These are phyloP conservation scores for Candida odintsovae DNA, from an alignment of 805 yeast genomes.

Conservation along the genomic window DNA sequence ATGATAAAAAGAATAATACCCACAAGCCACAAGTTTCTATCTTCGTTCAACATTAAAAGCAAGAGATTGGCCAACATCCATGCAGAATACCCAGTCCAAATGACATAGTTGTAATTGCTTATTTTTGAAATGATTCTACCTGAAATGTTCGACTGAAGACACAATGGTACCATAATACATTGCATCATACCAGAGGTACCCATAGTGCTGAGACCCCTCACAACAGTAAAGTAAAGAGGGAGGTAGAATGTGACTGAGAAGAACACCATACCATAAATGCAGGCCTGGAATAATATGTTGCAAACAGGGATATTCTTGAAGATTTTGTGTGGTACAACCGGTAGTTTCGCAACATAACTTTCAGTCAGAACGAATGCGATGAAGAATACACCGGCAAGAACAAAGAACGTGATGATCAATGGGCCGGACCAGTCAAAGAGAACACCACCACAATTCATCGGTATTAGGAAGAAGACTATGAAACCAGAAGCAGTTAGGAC, in stretches of 20 bases:
- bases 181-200: constrained; percentile 18
- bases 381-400: constrained; percentile 30
- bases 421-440: constrained; percentile 41
- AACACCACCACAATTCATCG: constrained; percentile 52
- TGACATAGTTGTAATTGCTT: constrained; percentile 37
- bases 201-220: constrained; percentile 23
- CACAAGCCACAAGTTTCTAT: constrained; percentile 26
- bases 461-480: constrained; percentile 41
- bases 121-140: constrained; percentile 41
- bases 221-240: constrained; percentile 38
- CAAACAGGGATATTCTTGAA: constrained; percentile 33
- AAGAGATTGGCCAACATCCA: constrained; percentile 38
- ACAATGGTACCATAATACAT: constrained; percentile 40
- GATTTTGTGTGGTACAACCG: constrained; percentile 46
- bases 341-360: constrained; percentile 39
- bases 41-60: constrained; percentile 29
- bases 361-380: constrained; percentile 39
- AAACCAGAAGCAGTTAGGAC: constrained; percentile 39
- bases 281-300: constrained; percentile 30
- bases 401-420: constrained; percentile 26
- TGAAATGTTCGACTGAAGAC: constrained; percentile 35
- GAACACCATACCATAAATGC: constrained; percentile 45
- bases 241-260: constrained; percentile 41
- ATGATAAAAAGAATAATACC: constrained; percentile 28
- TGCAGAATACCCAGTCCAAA: constrained; percentile 34